These are phyloP conservation scores for Tolypocladium tundrense DNA, from an alignment of 2,329 filamentous ascomycete genomes.

Conservation along the genomic window DNA sequence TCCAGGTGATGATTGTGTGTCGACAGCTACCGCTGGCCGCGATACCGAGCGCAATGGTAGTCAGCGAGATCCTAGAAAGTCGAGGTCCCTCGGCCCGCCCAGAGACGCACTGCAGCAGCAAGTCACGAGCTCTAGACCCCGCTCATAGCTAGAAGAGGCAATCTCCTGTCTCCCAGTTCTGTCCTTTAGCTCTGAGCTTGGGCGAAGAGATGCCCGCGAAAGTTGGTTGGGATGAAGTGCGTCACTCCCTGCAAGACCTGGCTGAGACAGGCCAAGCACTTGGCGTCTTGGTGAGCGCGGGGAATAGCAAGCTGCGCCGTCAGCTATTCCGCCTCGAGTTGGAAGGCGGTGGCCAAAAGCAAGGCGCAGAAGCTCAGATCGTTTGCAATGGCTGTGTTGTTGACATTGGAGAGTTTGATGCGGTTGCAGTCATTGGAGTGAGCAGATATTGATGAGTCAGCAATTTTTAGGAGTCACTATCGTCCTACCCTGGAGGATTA, in stretches of 20 bases:
- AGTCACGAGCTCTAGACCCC: not conserved
- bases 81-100: not conserved
- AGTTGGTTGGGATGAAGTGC: not conserved
- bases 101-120: not conserved
- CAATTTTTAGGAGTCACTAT: not conserved
- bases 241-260: not conserved
- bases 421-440: not conserved
- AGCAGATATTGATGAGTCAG: slow-evolving; percentile 8
- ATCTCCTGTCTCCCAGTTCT: not conserved
- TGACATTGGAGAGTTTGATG: not conserved
- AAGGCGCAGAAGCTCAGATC: not conserved
- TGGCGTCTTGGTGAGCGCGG: not conserved
- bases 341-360: not conserved
- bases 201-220: not conserved
- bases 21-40: not conserved
- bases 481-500: not conserved
- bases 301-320: not conserved
- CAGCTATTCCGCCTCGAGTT: not conserved
- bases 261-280: not conserved
- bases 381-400: not conserved
- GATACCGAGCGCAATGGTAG: not conserved
- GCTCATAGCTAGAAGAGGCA: not conserved
- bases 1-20: not conserved
- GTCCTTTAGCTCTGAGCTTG: not conserved
- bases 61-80: not conserved